Conservation (phyloP, 495 filamentous ascomycete genomes). For the Emericellopsis terricola region DNA sequence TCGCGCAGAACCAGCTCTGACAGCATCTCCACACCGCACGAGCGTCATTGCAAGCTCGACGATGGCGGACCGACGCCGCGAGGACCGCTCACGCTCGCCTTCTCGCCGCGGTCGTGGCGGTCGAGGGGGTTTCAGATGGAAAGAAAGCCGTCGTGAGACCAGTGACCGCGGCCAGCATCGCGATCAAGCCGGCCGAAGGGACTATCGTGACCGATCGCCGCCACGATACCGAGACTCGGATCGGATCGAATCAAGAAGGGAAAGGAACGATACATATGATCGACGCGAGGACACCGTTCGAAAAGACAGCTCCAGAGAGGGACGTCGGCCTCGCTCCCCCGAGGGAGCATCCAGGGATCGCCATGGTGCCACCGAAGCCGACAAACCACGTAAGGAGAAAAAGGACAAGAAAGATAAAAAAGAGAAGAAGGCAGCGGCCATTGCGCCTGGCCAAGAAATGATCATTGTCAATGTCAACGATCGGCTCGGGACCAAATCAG, state of each 20-base stretch:
- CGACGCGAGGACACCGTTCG: conserved; percentile 1
- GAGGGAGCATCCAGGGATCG: neutral
- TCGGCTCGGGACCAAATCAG: conserved; percentile 74
- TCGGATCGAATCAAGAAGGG: conserved; percentile 10
- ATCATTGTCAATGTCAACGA: conserved; percentile 89
- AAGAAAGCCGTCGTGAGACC: conserved; percentile 35
- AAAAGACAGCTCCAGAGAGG: conserved; percentile 8
- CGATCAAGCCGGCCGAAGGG: conserved; percentile 2
- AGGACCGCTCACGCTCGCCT: conserved; percentile 17
- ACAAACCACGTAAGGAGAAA: conserved; percentile 6
- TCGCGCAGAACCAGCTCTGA: too few species aligned
- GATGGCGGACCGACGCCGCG: conserved; percentile 13
- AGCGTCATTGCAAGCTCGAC: neutral
- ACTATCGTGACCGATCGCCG: conserved; percentile 9
- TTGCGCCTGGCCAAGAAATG: conserved; percentile 48
- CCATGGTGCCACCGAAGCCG: conserved; percentile 5
- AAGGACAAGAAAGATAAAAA: conserved; percentile 1
- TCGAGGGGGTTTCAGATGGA: conserved; percentile 46
- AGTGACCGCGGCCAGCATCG: conserved; percentile 18
- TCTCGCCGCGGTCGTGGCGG: conserved; percentile 14
- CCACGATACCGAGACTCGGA: conserved; percentile 11
- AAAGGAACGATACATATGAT: too few species aligned
- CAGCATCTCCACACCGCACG: neutral
- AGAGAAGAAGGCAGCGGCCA: conserved; percentile 8
- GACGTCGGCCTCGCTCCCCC: neutral